Conservation (phyloP, 192 early-diverging fungal genomes). For the Backusella tuberculispora region DNA sequence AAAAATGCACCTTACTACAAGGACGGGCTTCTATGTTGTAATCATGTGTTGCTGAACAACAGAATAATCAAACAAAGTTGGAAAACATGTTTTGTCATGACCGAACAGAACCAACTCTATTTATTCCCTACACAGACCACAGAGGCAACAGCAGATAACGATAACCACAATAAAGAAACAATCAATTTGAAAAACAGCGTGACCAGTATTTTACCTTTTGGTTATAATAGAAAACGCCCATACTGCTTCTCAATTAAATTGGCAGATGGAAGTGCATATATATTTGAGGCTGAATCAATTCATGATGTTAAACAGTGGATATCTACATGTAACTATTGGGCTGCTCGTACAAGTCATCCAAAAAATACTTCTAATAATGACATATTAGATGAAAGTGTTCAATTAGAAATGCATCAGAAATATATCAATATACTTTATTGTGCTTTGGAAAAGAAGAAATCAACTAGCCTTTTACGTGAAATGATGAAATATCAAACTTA, state of each 20-base stretch:
- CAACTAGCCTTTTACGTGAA: slow-evolving; percentile 74
- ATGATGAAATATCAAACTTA: slow-evolving; percentile 83
- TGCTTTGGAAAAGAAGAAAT: slow-evolving; percentile 75
- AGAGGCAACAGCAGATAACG: slow-evolving; percentile 23
- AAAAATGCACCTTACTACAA: slow-evolving; percentile 49
- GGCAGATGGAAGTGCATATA: slow-evolving; percentile 73
- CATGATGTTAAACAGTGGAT: slow-evolving; percentile 81
- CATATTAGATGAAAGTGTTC: slow-evolving; percentile 39
- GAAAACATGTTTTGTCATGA: slow-evolving; percentile 78
- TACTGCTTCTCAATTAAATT: slow-evolving; percentile 84
- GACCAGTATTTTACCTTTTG: slow-evolving; percentile 77
- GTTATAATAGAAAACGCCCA: slow-evolving; percentile 72
- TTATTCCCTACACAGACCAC: not conserved
- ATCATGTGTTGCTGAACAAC: slow-evolving; percentile 76
- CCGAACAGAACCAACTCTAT: slow-evolving; percentile 71
- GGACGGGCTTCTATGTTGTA: slow-evolving; percentile 82
- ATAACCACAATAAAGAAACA: slow-evolving; percentile 40
- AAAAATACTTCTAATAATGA: slow-evolving; percentile 30
- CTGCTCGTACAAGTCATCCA: slow-evolving; percentile 78
- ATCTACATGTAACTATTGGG: slow-evolving; percentile 90
- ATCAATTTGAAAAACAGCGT: slow-evolving; percentile 74
- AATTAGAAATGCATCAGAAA: slow-evolving; percentile 62
- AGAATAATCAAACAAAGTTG: slow-evolving; percentile 82
- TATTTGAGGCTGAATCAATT: slow-evolving; percentile 77
- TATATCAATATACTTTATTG: slow-evolving; percentile 60